These are phyloP conservation scores for Boletus patriciae DNA, from an alignment of 768 basidiomycete species.

Conservation along the genomic window DNA sequence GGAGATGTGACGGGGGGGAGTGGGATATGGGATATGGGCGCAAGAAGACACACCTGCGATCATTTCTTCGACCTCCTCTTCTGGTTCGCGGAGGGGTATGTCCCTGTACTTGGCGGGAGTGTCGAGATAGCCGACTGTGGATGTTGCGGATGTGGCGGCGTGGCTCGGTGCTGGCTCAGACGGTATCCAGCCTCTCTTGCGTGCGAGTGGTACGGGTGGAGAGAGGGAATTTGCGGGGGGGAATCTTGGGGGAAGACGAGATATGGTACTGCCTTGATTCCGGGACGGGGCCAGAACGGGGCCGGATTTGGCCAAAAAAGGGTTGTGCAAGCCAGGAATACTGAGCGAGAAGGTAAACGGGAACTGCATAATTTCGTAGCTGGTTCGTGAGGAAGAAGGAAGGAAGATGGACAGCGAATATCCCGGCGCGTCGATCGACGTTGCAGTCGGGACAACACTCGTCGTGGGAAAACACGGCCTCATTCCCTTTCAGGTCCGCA, in stretches of 20 bases:
- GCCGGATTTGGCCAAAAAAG: slow-evolving; percentile 45
- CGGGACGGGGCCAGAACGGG: slow-evolving; percentile 22
- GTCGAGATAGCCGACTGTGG: slow-evolving; percentile 65
- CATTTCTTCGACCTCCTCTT: slow-evolving; percentile 47
- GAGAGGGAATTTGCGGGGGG: slow-evolving; percentile 24
- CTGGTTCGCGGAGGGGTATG: slow-evolving; percentile 31
- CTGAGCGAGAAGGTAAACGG: slow-evolving; percentile 71
- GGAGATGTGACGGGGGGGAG: slow-evolving; percentile 7
- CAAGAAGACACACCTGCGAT: slow-evolving; percentile 42
- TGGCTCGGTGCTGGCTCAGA: slow-evolving; percentile 54
- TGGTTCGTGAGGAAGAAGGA: slow-evolving; percentile 22
- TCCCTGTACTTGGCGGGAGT: slow-evolving; percentile 63
- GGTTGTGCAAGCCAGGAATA: slow-evolving; percentile 66
- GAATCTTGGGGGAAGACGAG: slow-evolving; percentile 21
- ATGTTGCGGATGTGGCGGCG: slow-evolving; percentile 51
- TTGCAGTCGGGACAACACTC: neutral
- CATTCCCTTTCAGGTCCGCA: neutral
- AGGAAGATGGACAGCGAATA: neutral
- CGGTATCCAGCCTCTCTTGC: slow-evolving; percentile 77
- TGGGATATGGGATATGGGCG: slow-evolving; percentile 20
- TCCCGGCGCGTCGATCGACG: neutral
- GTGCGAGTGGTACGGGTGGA: slow-evolving; percentile 41
- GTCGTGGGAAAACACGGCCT: slow-evolving; percentile 9
- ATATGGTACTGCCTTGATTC: slow-evolving; percentile 21
- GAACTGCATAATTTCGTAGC: slow-evolving; percentile 47